Conservation (phyloP, 2,329 filamentous ascomycete species). For the Cytospora mali region DNA sequence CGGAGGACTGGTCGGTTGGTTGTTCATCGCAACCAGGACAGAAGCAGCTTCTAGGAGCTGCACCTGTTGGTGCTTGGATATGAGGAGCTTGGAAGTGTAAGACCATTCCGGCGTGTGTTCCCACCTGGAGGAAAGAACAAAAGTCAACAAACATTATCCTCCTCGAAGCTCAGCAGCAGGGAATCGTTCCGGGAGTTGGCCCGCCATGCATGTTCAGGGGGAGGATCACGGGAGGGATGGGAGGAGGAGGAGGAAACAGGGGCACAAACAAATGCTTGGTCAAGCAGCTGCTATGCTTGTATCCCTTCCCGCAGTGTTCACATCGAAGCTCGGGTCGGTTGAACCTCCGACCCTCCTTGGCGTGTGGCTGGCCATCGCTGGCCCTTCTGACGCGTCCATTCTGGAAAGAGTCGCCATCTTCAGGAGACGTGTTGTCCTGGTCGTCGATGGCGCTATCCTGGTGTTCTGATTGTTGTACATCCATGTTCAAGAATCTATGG, state of each 20-base stretch:
- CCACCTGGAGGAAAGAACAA: slow-evolving; percentile 70
- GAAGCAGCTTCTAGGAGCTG: slow-evolving; percentile 95
- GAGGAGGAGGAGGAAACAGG: slow-evolving; percentile 54
- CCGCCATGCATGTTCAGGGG: slow-evolving; percentile 18
- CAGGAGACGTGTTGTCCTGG: slow-evolving; percentile 60
- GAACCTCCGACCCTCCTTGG: slow-evolving; percentile 79
- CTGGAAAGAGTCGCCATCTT: slow-evolving; percentile 54
- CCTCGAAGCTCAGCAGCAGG: slow-evolving; percentile 38
- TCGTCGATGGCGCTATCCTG: slow-evolving; percentile 71
- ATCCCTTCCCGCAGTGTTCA: slow-evolving; percentile 98
- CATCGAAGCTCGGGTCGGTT: slow-evolving; percentile 87
- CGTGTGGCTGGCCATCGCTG: slow-evolving; percentile 83
- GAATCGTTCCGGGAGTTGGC: slow-evolving; percentile 15
- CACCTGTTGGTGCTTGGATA: slow-evolving; percentile 99
- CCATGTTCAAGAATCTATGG: slow-evolving; percentile 51
- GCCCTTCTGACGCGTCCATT: slow-evolving; percentile 62
- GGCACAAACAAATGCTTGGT: slow-evolving; percentile 99
- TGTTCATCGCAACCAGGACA: slow-evolving; percentile 91
- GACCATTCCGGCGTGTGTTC: slow-evolving; percentile 99
- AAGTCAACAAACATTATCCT: slow-evolving; percentile 44
- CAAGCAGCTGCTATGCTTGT: slow-evolving; percentile 99
- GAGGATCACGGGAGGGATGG: slow-evolving; percentile 38
- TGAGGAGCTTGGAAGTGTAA: slow-evolving; percentile 93
- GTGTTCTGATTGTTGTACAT: slow-evolving; percentile 51
- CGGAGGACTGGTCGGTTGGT: slow-evolving; percentile 57